Evolutionary conservation across 331 rosid species (phyloP).

Genomic region (Malus hybrid): DNA sequence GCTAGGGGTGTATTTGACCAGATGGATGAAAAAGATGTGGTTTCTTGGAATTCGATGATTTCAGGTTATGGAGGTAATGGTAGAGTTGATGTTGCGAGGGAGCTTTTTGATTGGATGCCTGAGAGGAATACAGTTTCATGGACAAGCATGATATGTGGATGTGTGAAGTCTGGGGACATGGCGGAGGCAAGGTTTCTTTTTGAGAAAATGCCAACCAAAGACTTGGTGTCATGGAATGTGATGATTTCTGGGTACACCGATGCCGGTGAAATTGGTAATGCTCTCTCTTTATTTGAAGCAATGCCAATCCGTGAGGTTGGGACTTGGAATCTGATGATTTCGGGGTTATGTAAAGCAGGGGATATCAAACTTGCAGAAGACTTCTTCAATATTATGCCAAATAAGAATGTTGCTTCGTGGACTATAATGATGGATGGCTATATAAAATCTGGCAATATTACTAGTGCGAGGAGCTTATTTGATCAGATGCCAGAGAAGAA

Average conservation of each 20-base stretch:
- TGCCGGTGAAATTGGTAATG: not conserved
- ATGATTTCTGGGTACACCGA: constrained; percentile 3
- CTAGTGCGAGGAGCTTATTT: not conserved
- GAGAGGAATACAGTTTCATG: constrained; percentile 6
- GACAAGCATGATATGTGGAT: constrained; percentile 6
- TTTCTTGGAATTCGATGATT: constrained; percentile 8
- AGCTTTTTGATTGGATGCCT: constrained; percentile 2
- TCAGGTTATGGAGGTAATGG: not conserved
- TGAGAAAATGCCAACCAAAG: constrained; percentile 2
- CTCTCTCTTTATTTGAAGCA: not conserved
- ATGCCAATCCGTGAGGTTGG: not conserved
- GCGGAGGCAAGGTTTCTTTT: constrained; percentile 5
- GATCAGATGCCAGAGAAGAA: constrained; percentile 1
- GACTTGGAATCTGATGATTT: constrained; percentile 1
- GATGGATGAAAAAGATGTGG: constrained; percentile 2
- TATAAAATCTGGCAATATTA: not conserved
- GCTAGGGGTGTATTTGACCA: not conserved
- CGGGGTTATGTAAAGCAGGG: constrained; percentile 2
- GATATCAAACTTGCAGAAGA: not conserved
- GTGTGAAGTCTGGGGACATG: not conserved
- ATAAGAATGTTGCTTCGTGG: constrained; percentile 5
- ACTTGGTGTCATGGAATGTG: not conserved
- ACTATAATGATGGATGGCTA: constrained; percentile 10
- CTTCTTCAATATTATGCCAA: not conserved
- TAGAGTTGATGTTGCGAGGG: constrained; percentile 4